phyloP scores from a whole-genome alignment of 495 filamentous ascomycete species.

The Hypoxylon crocopeplum region DNA sequence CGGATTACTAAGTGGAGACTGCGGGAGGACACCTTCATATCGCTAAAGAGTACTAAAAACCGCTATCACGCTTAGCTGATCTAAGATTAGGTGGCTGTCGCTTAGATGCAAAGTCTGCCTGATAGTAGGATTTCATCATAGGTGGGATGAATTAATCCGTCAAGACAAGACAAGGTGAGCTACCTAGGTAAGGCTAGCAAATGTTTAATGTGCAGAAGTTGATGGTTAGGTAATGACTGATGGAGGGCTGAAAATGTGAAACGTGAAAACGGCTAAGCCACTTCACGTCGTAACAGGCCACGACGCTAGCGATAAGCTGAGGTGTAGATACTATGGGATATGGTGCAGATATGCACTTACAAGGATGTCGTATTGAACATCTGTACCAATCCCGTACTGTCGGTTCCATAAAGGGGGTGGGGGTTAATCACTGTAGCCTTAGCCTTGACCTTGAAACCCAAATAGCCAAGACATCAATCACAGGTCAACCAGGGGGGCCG shows the following conservation, averaged over 20 bases:
- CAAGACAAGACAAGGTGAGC: no score
- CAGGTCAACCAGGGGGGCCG: constrained; percentile 14
- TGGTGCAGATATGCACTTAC: constrained; percentile 28
- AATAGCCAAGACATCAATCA: constrained; percentile 31
- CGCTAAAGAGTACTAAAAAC: constrained; percentile 4
- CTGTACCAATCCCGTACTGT: background rate
- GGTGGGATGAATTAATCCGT: no score
- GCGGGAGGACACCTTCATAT: constrained; percentile 5
- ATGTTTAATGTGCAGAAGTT: no score
- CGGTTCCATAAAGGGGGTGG: no score
- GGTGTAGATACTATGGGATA: no score
- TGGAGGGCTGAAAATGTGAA: constrained; percentile 15
- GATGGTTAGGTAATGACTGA: no score
- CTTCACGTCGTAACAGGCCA: constrained; percentile 18
- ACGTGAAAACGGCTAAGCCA: constrained; percentile 28
- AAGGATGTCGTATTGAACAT: constrained; percentile 2
- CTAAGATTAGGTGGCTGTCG: no score
- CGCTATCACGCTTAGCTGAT: no score
- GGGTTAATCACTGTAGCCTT: no score
- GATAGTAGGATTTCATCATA: no score
- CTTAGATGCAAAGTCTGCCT: no score
- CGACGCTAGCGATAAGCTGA: constrained; percentile 19
- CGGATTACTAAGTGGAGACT: constrained; percentile 7
- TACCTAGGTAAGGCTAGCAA: no score
- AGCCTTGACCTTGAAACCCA: constrained; percentile 9